These are phyloP conservation scores for Hypholoma sublateritium DNA, from an alignment of 768 basidiomycete genomes.

Conservation along the genomic window DNA sequence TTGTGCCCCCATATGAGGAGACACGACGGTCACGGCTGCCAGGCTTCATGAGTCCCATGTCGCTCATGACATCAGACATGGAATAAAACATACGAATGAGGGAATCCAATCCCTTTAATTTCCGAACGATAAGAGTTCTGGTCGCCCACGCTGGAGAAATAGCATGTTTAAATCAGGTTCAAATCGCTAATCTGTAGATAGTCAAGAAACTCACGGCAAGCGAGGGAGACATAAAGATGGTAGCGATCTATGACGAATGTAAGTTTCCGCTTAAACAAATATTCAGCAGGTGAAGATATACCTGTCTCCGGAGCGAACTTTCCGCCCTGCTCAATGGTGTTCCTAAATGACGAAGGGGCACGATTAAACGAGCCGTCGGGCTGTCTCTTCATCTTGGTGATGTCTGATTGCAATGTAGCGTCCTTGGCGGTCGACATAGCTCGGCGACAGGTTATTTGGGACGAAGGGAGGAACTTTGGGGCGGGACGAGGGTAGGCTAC, in stretches of 20 bases:
- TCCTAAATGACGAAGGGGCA: slow-evolving; percentile 46
- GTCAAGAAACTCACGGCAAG: slow-evolving; percentile 63
- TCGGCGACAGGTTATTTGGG: background rate
- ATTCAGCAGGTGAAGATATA: slow-evolving; percentile 28
- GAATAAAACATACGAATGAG: slow-evolving; percentile 61
- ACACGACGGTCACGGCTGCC: slow-evolving; percentile 76
- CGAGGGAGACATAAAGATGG: slow-evolving; percentile 85
- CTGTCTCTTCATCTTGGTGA: slow-evolving; percentile 51
- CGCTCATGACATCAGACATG: background rate
- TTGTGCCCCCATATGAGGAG: slow-evolving; percentile 77
- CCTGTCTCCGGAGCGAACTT: slow-evolving; percentile 69
- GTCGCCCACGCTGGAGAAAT: slow-evolving; percentile 84
- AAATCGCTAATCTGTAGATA: background rate
- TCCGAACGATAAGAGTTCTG: slow-evolving; percentile 81
- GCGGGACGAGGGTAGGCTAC: background rate
- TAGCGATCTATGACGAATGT: slow-evolving; percentile 66
- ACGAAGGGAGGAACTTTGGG: background rate
- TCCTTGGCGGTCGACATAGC: slow-evolving; percentile 15
- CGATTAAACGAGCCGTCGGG: slow-evolving; percentile 71
- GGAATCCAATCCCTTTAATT: slow-evolving; percentile 90
- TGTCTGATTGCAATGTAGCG: slow-evolving; percentile 40
- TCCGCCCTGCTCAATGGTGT: slow-evolving; percentile 44
- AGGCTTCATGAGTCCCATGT: slow-evolving; percentile 4
- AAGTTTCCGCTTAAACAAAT: background rate
- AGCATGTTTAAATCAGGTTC: background rate